Evolutionary conservation across 257 asterid species (phyloP), one percentile per base, ranked within the genome.

Genomic region (Cynanchum wilfordii): DNA sequence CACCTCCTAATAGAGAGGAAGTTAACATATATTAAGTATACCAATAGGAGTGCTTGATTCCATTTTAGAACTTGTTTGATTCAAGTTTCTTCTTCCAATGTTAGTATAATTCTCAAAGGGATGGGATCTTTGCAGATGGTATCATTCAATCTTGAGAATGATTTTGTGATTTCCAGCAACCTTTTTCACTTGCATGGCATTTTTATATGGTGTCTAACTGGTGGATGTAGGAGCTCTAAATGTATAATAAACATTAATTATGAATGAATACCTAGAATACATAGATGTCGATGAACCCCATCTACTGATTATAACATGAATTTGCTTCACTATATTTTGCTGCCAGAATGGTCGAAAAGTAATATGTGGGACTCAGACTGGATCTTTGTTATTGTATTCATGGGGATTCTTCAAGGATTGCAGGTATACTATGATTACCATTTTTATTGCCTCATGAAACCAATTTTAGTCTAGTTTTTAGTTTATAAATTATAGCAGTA

Each of bases 391-490:
- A 75, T 78, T 94, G 86, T 94, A 91, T 79, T 91, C 97, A 0
- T 94, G 97, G 98, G 97, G 97, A n/a, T 94, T 88, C 83, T 94
- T 94, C 85, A 94, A 89, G 84, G 97, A 94, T 80, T 91, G 97
- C 92, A 54, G 59, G 59, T 54, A 54, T 52, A 19, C 25, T 7
- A 20, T n/a, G 59, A n/a, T 54, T 20, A 6, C 27, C 22, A 54
- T 54, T 52, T 54, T 54, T 22, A 10, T 54, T 54, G 59, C 59
- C 55, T 54, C 27, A 54, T 7, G 9, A 10, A 52, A 20, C 20
- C 27, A 4, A 51, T 5, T 54, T 9, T 5, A 54, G 58, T 19
- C 25, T 2, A 20, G 25, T 19, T 54, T 54, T 54, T 54, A 54
- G 5, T 54, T 54, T 54, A 24, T 54, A 54, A 54, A 54, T 15